A percentile compares a stretch with the other conserved stretches of the same genome.
phyloP scores from a whole-genome alignment of 2,329 filamentous ascomycete species.

The Colletotrichum lupini region DNA sequence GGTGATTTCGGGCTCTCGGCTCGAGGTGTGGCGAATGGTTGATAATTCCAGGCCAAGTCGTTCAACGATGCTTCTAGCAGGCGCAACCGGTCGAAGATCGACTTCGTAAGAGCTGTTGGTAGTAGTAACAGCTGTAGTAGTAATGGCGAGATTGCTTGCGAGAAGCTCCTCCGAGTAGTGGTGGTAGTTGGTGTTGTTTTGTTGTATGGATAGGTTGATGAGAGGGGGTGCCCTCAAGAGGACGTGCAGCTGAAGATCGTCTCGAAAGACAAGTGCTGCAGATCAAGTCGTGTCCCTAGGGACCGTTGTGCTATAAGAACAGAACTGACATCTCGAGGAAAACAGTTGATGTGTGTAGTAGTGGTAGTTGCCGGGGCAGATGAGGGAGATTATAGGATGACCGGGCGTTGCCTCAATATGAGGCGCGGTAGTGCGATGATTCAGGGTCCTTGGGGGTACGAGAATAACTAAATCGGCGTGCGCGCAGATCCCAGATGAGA shows the following conservation, averaged over 20 bases:
- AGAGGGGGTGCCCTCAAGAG: conserved; percentile 26
- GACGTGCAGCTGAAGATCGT: conserved; percentile 27
- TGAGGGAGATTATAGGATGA: conserved; percentile 37
- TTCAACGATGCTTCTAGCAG: conserved; percentile 34
- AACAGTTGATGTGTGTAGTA: conserved; percentile 3
- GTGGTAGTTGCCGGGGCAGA: conserved; percentile 7
- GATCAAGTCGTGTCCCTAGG: conserved; percentile 53
- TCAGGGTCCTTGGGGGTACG: conserved; percentile 35
- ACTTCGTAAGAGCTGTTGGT: conserved; percentile 9
- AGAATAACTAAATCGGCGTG: conserved; percentile 27
- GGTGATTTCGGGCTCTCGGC: conserved; percentile 20
- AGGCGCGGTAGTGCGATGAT: conserved; percentile 28
- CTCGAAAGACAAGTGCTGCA: conserved; percentile 29
- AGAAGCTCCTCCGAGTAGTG: not conserved
- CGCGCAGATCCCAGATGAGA: conserved; percentile 25
- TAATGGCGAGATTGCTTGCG: not conserved
- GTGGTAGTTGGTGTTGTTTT: not conserved
- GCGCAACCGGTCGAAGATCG: conserved; percentile 26
- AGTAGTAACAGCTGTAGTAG: not conserved
- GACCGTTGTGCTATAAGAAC: conserved; percentile 54
- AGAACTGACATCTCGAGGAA: conserved; percentile 42
- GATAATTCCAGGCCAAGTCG: conserved; percentile 28
- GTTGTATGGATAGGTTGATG: conserved; percentile 11
- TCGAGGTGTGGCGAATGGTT: conserved; percentile 25
- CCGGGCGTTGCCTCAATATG: conserved; percentile 31